phyloP scores from a whole-genome alignment of 257 asterid genomes.

The Gentiana macrophylla region DNA sequence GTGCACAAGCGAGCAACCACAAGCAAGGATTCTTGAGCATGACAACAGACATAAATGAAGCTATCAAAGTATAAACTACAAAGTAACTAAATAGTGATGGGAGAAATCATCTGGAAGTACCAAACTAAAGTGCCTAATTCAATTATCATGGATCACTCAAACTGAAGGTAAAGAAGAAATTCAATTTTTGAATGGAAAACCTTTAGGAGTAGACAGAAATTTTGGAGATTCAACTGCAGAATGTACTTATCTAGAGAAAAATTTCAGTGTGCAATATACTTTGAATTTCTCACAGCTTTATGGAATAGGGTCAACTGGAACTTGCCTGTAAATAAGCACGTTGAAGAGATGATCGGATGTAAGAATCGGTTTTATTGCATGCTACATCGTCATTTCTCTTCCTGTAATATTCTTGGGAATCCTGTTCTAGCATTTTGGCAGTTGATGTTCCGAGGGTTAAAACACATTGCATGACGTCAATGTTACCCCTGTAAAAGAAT shows the following conservation, averaged over 20 bases:
- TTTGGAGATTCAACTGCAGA: neutral
- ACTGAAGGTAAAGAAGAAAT: neutral
- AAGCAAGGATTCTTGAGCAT: neutral
- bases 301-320: conserved; percentile 1
- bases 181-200: neutral
- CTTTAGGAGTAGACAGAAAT: neutral
- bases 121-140: no score
- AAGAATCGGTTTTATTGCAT: conserved; percentile 44
- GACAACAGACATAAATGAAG: neutral
- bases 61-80: neutral
- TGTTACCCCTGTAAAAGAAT: conserved; percentile 57
- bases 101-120: no score
- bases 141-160: neutral
- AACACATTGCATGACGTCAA: conserved; percentile 54
- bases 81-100: no score
- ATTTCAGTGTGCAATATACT: neutral
- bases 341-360: conserved; percentile 69
- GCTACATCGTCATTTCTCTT: conserved; percentile 43
- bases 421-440: conserved; percentile 41
- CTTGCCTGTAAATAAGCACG: conserved; percentile 79
- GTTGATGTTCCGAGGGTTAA: conserved; percentile 51
- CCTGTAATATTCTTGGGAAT: conserved; percentile 29
- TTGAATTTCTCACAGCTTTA: neutral
- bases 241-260: no score
- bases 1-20: neutral